A percentile compares a stretch with the other conserved stretches of the same genome.
Evolutionary conservation across 192 early-diverging fungal species (phyloP).

Genomic region (Entomortierella lignicola): DNA sequence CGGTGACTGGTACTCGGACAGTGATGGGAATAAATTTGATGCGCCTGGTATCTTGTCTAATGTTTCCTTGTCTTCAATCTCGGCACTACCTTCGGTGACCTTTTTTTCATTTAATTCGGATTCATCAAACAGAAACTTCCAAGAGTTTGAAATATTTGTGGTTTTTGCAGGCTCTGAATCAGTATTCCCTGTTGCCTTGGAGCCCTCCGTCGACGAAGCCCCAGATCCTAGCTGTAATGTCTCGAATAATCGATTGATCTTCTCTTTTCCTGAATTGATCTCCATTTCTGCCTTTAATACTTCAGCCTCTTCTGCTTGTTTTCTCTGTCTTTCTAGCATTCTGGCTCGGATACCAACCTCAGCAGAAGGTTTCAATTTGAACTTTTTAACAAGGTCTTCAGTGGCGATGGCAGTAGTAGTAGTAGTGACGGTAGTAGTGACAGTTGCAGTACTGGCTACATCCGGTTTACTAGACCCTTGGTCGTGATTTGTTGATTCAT

Average conservation of each 20-base stretch:
- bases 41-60: slow-evolving; percentile 43
- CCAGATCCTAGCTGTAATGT: slow-evolving; percentile 18
- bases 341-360: slow-evolving; percentile 46
- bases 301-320: slow-evolving; percentile 5
- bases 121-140: slow-evolving; percentile 53
- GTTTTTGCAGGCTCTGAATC: not conserved
- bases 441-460: not conserved
- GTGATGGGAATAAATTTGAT: slow-evolving; percentile 23
- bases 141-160: slow-evolving; percentile 18
- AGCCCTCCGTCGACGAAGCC: not conserved
- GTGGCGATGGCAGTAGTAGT: not conserved
- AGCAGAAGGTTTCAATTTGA: slow-evolving; percentile 38
- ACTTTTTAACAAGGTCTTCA: slow-evolving; percentile 40
- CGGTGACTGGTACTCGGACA: slow-evolving; percentile 27
- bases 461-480: not conserved
- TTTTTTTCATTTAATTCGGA: slow-evolving; percentile 30
- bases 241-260: slow-evolving; percentile 33
- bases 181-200: not conserved
- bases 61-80: slow-evolving; percentile 6
- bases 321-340: slow-evolving; percentile 12
- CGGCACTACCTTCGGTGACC: not conserved
- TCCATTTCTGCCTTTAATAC: slow-evolving; percentile 8
- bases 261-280: not conserved
- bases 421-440: not conserved
- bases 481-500: not conserved